Conservation (phyloP, 2,329 filamentous ascomycete species). For the Talaromyces sp. region DNA sequence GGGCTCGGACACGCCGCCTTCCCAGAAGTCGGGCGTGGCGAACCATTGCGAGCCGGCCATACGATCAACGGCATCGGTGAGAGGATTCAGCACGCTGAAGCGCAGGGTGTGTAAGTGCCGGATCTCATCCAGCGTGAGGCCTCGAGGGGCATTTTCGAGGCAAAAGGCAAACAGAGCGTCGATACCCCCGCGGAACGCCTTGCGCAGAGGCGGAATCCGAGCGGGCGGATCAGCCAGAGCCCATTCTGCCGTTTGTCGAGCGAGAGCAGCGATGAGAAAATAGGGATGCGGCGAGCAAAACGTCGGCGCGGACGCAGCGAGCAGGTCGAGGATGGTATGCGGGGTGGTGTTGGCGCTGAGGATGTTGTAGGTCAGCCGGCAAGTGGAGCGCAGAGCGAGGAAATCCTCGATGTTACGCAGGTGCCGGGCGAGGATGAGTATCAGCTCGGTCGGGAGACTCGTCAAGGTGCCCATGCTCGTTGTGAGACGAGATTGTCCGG, state of each 20-base stretch:
- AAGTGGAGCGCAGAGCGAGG: conserved; percentile 21
- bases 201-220: conserved; percentile 12
- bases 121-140: conserved; percentile 27
- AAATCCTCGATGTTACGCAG: conserved; percentile 28
- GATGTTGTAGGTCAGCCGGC: conserved; percentile 11
- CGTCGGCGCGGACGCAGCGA: conserved; percentile 24
- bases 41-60: conserved; percentile 27
- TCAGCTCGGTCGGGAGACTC: background rate
- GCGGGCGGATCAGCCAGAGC: conserved; percentile 17
- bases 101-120: conserved; percentile 21
- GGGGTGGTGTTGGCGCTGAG: conserved; percentile 20
- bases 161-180: conserved; percentile 26
- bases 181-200: conserved; percentile 21
- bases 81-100: conserved; percentile 26
- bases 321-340: conserved; percentile 24
- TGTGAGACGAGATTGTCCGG: background rate
- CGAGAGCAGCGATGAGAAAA: conserved; percentile 29
- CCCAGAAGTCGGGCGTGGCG: conserved; percentile 20
- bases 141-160: conserved; percentile 15
- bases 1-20: conserved; percentile 25
- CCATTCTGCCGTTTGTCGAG: conserved; percentile 27
- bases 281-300: conserved; percentile 34
- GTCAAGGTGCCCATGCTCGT: background rate
- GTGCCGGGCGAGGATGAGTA: background rate
- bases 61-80: conserved; percentile 27